Percentiles rank a stretch among this genome's conserved stretches.
Conservation (phyloP, 2,329 filamentous ascomycete genomes). For the Hymenoscyphus repandus region DNA sequence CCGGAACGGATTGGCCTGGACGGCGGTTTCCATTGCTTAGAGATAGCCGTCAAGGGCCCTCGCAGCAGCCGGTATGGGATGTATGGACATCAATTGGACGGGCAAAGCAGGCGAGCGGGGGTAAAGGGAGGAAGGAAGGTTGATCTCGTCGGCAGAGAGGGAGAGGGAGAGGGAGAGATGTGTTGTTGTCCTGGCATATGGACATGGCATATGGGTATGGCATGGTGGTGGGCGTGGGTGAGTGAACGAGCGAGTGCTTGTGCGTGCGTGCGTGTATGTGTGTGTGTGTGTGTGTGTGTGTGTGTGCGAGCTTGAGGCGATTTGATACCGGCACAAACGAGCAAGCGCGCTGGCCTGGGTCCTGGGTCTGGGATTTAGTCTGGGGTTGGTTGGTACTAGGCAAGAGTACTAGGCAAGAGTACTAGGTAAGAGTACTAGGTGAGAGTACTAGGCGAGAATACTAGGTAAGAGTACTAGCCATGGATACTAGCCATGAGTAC, state of each 20-base stretch:
- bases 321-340: conserved; percentile 28
- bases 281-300: no score
- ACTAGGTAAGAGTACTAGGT: no score
- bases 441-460: no score
- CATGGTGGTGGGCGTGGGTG: conserved; percentile 3
- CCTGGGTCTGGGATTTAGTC: no score
- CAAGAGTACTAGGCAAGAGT: no score
- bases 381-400: no score
- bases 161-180: conserved; percentile 3
- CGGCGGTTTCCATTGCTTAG: conserved; percentile 29
- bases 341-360: conserved; percentile 32
- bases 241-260: conserved; percentile 5
- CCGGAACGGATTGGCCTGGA: conserved; percentile 27
- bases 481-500: no score
- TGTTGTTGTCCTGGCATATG: conserved; percentile 9
- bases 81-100: conserved; percentile 12
- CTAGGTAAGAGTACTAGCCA: no score
- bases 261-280: no score
- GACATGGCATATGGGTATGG: conserved; percentile 5
- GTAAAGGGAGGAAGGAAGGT: conserved; percentile 5
- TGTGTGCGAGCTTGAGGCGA: conserved; percentile 14
- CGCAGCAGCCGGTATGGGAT: conserved; percentile 21
- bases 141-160: not conserved
- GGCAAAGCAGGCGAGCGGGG: not conserved
- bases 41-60: conserved; percentile 29